Evolutionary conservation across 2,329 filamentous ascomycete species (phyloP).

Genomic region (Nannizziopsis arthrosporioides): DNA sequence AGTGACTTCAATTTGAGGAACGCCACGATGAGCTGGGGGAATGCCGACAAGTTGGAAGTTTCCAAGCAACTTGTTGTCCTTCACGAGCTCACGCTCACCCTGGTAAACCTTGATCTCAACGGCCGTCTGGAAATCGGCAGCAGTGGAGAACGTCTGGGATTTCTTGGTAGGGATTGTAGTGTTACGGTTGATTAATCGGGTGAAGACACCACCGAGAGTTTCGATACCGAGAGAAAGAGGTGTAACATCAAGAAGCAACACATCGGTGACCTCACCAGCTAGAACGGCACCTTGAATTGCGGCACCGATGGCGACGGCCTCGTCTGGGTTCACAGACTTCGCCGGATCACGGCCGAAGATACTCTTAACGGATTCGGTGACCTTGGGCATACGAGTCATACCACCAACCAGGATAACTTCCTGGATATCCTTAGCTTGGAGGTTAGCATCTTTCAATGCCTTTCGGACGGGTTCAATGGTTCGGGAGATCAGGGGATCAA

Average conservation of each 20-base stretch:
- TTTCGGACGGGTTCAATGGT: conserved; percentile 91
- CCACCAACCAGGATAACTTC: conserved; percentile 97
- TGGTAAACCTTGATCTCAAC: conserved; percentile 99
- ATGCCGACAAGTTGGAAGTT: conserved; percentile 99
- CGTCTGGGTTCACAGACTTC: conserved; percentile 97
- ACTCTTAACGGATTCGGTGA: conserved; percentile 86
- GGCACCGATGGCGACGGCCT: conserved; percentile 95
- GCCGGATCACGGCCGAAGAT: conserved; percentile 93
- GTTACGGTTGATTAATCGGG: conserved; percentile 96
- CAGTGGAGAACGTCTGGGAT: conserved; percentile 95
- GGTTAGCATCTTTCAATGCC: conserved; percentile 88
- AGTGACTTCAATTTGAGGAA: conserved; percentile 93
- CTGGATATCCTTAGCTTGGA: conserved; percentile 87
- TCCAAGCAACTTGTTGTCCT: conserved; percentile 94
- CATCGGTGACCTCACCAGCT: conserved; percentile 90
- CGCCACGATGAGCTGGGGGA: conserved; percentile 87
- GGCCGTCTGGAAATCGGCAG: conserved; percentile 94
- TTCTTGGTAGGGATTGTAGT: conserved; percentile 99
- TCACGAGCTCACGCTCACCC: conserved; percentile 97
- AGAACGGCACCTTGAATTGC: conserved; percentile 95
- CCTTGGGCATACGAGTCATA: conserved; percentile 99
- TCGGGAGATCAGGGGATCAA: conserved; percentile 74
- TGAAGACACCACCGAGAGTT: conserved; percentile 96
- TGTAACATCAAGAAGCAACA: conserved; percentile 88
- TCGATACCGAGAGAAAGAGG: conserved; percentile 96